phyloP scores from a whole-genome alignment of 179 eudicot species.

The Drosera spatulata region DNA sequence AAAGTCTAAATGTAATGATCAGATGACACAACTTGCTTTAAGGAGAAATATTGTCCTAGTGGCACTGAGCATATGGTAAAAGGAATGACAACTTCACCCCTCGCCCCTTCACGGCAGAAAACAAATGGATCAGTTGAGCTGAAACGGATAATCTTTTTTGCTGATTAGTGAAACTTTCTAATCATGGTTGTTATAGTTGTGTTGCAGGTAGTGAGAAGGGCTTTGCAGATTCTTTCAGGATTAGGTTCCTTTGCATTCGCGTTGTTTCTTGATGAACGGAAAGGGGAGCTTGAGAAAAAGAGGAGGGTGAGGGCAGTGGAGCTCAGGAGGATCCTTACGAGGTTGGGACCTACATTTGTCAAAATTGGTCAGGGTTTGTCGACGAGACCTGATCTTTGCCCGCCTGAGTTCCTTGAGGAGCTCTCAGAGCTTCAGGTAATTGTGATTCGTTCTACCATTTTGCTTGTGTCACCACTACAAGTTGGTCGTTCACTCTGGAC shows the following conservation, averaged over 20 bases:
- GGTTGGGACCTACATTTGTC: conserved; percentile 93
- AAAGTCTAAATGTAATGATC: too few relatives aligned
- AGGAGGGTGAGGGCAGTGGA: conserved; percentile 56
- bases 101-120: too few relatives aligned
- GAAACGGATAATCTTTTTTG: too few relatives aligned
- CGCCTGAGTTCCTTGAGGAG: conserved; percentile 93
- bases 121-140: too few relatives aligned
- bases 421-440: conserved; percentile 86
- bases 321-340: conserved; percentile 56
- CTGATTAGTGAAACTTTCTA: too few relatives aligned
- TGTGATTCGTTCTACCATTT: not conserved
- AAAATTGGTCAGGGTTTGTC: conserved; percentile 98
- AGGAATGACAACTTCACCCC: too few relatives aligned
- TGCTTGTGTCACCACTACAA: not conserved
- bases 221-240: conserved; percentile 54
- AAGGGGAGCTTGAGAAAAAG: conserved; percentile 48
- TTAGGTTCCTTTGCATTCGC: conserved; percentile 71
- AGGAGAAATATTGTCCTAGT: too few relatives aligned
- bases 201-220: conserved; percentile 58
- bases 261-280: conserved; percentile 67
- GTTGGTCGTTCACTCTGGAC: not conserved
- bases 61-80: too few relatives aligned
- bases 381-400: conserved; percentile 94
- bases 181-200: too few relatives aligned
- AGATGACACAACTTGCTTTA: too few relatives aligned